A percentile compares a stretch with the other conserved stretches of the same genome.
Conservation (phyloP, 2,329 filamentous ascomycete genomes). For the Dichotomopilus funicola region DNA sequence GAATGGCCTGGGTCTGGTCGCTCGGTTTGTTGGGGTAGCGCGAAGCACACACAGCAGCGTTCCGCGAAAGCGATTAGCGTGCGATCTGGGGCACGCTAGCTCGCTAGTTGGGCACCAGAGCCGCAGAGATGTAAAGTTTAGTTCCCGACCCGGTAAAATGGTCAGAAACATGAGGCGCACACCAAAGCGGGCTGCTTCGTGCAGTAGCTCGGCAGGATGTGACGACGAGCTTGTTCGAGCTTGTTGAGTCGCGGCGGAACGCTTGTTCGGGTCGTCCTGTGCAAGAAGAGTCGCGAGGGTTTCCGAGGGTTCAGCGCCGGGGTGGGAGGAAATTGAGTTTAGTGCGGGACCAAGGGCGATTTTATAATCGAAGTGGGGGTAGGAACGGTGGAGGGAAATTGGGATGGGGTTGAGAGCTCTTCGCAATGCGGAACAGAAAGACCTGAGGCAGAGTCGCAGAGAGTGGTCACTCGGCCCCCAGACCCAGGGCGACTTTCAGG, state of each 20-base stretch:
- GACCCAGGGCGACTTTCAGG: conserved; percentile 1
- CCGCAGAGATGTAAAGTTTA: conserved; percentile 14
- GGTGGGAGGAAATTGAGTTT: conserved; percentile 23
- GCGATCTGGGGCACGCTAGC: conserved; percentile 13
- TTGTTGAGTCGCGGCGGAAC: neutral
- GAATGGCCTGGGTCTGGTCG: conserved; percentile 11
- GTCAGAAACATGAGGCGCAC: conserved; percentile 2
- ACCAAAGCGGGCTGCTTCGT: conserved; percentile 1
- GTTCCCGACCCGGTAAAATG: conserved; percentile 10
- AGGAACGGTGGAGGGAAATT: conserved; percentile 10
- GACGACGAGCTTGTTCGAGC: neutral
- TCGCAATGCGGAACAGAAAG: neutral
- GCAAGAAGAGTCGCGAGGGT: conserved; percentile 7
- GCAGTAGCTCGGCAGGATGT: conserved; percentile 5
- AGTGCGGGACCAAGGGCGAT: conserved; percentile 21
- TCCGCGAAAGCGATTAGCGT: conserved; percentile 16
- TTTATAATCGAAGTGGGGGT: conserved; percentile 22
- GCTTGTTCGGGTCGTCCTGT: neutral
- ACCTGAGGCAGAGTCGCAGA: neutral
- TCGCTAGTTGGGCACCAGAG: conserved; percentile 12
- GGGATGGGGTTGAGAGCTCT: conserved; percentile 14
- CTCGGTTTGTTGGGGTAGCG: conserved; percentile 3
- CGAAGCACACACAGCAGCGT: neutral
- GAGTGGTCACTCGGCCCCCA: conserved; percentile 2
- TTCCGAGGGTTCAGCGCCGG: neutral